Conservation (phyloP, 495 filamentous ascomycete genomes). For the Pseudevernia furfuracea region DNA sequence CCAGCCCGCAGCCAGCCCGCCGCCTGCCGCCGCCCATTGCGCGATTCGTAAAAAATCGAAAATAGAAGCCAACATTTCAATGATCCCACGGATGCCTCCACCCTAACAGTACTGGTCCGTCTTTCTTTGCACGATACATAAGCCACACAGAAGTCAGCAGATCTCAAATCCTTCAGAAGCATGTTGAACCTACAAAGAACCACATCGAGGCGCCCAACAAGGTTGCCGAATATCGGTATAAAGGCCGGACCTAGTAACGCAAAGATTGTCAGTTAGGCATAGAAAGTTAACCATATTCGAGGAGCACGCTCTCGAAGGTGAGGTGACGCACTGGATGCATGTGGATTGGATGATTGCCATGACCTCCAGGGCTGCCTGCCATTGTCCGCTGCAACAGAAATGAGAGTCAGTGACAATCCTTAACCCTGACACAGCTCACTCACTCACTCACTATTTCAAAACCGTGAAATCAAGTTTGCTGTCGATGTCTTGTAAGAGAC, state of each 20-base stretch:
- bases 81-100: constrained; percentile 99
- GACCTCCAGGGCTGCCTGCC: constrained; percentile 41
- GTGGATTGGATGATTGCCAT: constrained; percentile 61
- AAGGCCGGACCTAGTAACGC: constrained; percentile 43
- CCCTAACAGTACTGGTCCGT: constrained; percentile 77
- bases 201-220: constrained; percentile 93
- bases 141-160: constrained; percentile 45
- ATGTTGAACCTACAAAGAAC: constrained; percentile 72
- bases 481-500: no score
- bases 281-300: neutral
- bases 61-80: constrained; percentile 46
- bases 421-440: neutral
- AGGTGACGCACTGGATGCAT: constrained; percentile 49
- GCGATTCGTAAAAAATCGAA: neutral
- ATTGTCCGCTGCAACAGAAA: neutral
- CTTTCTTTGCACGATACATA: constrained; percentile 94
- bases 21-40: neutral
- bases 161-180: constrained; percentile 16
- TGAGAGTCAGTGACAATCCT: neutral
- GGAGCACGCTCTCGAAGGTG: neutral
- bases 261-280: neutral
- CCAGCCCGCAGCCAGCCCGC: no score
- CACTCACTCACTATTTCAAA: neutral
- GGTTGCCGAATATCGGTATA: constrained; percentile 81
- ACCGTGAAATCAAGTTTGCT: neutral